These are phyloP conservation scores for Pseudogymnoascus sp. DNA, from an alignment of 2,329 filamentous ascomycete species.

Conservation along the genomic window DNA sequence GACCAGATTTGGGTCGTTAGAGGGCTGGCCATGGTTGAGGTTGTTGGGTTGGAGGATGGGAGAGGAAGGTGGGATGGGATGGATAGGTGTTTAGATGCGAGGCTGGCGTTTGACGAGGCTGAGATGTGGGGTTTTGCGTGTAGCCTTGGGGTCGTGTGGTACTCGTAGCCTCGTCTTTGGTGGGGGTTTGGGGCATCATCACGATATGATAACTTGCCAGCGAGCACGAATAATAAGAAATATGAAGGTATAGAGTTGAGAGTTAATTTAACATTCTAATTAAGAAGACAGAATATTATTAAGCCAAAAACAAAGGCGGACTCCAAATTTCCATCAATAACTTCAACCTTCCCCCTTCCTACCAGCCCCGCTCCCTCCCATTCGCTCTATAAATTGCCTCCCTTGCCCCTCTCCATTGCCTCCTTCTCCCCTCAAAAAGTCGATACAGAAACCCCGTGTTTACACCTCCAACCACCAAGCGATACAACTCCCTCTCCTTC, in stretches of 20 bases:
- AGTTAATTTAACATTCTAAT: not conserved
- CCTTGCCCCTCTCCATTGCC: conserved; percentile 33
- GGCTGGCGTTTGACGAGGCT: conserved; percentile 1
- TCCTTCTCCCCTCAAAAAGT: conserved; percentile 34
- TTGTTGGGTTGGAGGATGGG: not conserved
- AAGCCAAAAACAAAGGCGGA: not conserved
- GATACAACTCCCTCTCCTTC: conserved; percentile 31
- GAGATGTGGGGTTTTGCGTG: not conserved
- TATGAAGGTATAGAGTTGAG: not conserved
- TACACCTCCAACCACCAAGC: conserved; percentile 33
- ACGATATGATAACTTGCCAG: not conserved
- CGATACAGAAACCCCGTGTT: conserved; percentile 35
- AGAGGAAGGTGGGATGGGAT: not conserved
- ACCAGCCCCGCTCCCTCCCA: conserved; percentile 2
- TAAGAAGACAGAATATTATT: not conserved
- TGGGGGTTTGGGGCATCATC: not conserved
- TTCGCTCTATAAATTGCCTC: conserved; percentile 30
- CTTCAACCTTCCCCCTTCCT: not conserved
- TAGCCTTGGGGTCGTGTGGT: not conserved
- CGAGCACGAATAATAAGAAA: not conserved
- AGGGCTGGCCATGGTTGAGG: not conserved
- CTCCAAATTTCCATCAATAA: not conserved
- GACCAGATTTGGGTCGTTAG: conserved; percentile 25
- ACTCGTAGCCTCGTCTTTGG: not conserved
- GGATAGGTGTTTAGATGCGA: not conserved